Evolutionary conservation across 805 yeast species (phyloP), one percentile per base, ranked within the genome.

Genomic region (Monosporozyma siamensis): DNA sequence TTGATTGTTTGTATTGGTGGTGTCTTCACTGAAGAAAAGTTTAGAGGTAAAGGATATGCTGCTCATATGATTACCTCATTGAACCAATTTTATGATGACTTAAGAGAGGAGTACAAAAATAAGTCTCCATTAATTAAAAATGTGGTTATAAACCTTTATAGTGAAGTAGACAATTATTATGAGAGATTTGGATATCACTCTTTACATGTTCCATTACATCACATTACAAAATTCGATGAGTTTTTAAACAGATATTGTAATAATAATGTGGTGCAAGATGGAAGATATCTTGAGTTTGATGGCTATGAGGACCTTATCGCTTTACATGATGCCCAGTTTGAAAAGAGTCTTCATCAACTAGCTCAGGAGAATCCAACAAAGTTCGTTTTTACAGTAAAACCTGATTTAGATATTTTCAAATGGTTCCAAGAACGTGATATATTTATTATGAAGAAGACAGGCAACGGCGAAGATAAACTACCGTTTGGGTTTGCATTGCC

Each of bases 141-240:
- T 17, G 46, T 58, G 18, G 56, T 71, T 12, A 58, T 70, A 29
- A 66, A 67, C 32, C 68, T 86, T 40, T 85, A 84, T 69, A 80
- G 90, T 47, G 92, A 80, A 39, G 76, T 83, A 17, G 90, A 83
- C 12, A 71, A 69, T 25, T 84, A 72, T 50, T 87, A 87, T 58
- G 64, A 68, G 29, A 65, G 68, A 48, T 75, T 80, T 48, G 95
- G 89, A 0, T 82, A 74, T 54, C 63, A 56, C n/a, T 63, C 68
- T 14, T 42, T 53, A 38, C 69, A 65, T 39, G 65, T 67, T 5
- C 68, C 69, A 11, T 40, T 65, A 23, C 69, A 67, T 42, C 46
- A 53, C 31, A 46, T 68, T 14, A 46, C 52, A 1, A 45, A 56
- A 6, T 30, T 55, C 12, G 61, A 56, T 40, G 48, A 48, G 17